Conservation (phyloP, 2,329 filamentous ascomycete genomes). For the Penicillium sclerotiorum region DNA sequence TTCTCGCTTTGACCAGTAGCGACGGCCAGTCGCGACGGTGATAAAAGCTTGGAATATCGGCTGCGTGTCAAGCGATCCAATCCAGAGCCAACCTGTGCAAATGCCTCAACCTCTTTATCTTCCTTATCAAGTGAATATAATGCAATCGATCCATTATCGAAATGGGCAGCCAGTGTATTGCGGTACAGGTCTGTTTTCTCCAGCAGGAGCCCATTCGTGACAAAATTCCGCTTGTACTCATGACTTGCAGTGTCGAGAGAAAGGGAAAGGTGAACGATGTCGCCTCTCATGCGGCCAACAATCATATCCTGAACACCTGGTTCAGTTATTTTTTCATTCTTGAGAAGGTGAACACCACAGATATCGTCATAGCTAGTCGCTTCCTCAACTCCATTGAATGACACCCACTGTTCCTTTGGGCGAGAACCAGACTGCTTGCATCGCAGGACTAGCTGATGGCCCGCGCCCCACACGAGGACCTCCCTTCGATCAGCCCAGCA, state of each 20-base stretch:
- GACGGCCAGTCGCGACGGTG: constrained; percentile 53
- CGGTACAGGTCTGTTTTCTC: constrained; percentile 52
- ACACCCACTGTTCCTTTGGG: constrained; percentile 48
- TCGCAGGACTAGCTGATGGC: constrained; percentile 57
- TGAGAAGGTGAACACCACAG: constrained; percentile 57
- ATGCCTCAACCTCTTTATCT: constrained; percentile 38
- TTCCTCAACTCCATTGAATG: constrained; percentile 55
- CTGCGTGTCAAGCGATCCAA: constrained; percentile 28
- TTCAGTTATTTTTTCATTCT: constrained; percentile 42
- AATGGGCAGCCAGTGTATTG: constrained; percentile 54
- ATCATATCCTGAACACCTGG: constrained; percentile 51
- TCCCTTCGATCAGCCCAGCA: constrained; percentile 56
- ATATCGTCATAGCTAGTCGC: constrained; percentile 62
- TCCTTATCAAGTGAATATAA: constrained; percentile 48
- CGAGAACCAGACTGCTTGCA: constrained; percentile 47
- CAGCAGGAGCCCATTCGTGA: constrained; percentile 49
- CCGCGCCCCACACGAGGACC: constrained; percentile 63
- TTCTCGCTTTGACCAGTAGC: constrained; percentile 48
- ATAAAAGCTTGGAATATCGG: constrained; percentile 59
- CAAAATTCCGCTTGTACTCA: constrained; percentile 43
- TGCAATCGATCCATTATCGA: constrained; percentile 51
- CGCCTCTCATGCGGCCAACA: constrained; percentile 59
- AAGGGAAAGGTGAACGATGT: constrained; percentile 47
- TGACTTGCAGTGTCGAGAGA: constrained; percentile 32
- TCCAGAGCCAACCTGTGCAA: constrained; percentile 32